A percentile compares a stretch with the other conserved stretches of the same genome.
Conservation (phyloP, 176 grass and related monocot species). For the Triticum urartu region DNA sequence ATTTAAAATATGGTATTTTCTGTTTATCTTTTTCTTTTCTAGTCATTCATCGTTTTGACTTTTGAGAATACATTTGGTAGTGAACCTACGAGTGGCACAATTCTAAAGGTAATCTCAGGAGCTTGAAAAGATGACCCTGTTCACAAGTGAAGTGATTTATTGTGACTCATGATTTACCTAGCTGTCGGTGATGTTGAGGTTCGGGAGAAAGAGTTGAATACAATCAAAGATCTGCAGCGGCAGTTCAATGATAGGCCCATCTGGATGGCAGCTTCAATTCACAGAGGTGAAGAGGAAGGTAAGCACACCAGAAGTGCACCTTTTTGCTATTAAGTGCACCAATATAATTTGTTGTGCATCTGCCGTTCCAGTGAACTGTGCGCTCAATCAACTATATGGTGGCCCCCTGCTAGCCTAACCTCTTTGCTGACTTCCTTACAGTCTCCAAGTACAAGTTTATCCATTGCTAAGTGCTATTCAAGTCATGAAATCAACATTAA, state of each 20-base stretch:
- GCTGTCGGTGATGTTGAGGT: conserved; percentile 65
- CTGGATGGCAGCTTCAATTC: conserved; percentile 89
- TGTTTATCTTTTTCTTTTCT: not conserved
- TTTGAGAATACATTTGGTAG: not conserved
- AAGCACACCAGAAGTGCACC: conserved; percentile 10
- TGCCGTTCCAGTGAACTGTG: conserved; percentile 9
- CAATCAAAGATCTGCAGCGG: conserved; percentile 56
- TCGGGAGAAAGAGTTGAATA: conserved; percentile 40
- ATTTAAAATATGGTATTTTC: conserved; percentile 84
- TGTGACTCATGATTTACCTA: conserved; percentile 28
- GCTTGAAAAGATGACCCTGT: conserved; percentile 32
- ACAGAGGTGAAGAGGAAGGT: conserved; percentile 90
- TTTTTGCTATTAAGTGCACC: conserved; percentile 5
- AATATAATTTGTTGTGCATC: not conserved
- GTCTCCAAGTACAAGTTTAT: not conserved
- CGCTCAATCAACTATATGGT: not conserved
- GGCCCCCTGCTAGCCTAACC: not conserved
- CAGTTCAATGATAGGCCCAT: conserved; percentile 57
- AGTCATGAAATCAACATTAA: conserved; percentile 4
- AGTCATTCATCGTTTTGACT: not conserved
- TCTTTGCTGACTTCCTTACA: not conserved
- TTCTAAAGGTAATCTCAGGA: conserved; percentile 25
- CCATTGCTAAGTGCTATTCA: not conserved
- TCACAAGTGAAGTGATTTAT: conserved; percentile 36
- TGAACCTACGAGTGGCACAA: not conserved